phyloP scores from a whole-genome alignment of 176 grass and related monocot species.

The Calamus simplicifolius region DNA sequence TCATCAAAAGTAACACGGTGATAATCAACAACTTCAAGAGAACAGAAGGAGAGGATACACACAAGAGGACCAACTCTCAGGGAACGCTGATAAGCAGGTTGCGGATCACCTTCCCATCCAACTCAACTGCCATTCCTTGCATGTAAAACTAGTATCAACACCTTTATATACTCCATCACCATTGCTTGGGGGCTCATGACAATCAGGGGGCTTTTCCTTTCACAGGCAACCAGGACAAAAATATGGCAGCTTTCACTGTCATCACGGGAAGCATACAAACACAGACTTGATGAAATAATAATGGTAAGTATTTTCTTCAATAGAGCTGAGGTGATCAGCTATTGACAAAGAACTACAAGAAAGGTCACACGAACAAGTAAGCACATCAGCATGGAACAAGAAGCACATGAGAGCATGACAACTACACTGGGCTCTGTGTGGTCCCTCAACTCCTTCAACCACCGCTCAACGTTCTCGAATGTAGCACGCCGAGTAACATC shows the following conservation, averaged over 20 bases:
- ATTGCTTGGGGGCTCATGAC: not conserved
- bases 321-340: not conserved
- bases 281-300: slow-evolving; percentile 43
- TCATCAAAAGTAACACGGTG: no score
- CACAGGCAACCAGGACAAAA: slow-evolving; percentile 24
- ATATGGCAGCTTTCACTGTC: slow-evolving; percentile 33
- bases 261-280: slow-evolving; percentile 62
- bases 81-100: slow-evolving; percentile 43
- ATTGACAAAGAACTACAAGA: slow-evolving; percentile 14
- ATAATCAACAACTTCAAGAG: slow-evolving; percentile 1
- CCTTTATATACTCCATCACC: slow-evolving; percentile 39
- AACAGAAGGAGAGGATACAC: slow-evolving; percentile 11
- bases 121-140: slow-evolving; percentile 51
- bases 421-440: slow-evolving; percentile 11
- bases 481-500: slow-evolving; percentile 16
- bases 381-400: slow-evolving; percentile 56
- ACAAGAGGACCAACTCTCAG: slow-evolving; percentile 81
- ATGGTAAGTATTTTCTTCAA: slow-evolving; percentile 21
- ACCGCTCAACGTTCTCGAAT: slow-evolving; percentile 9
- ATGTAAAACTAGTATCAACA: slow-evolving; percentile 56
- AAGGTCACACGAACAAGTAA: slow-evolving; percentile 49
- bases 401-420: slow-evolving; percentile 4
- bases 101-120: slow-evolving; percentile 46
- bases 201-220: slow-evolving; percentile 2
- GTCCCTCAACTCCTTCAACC: slow-evolving; percentile 12